These are phyloP conservation scores for Aspergillus brunneoviolaceus DNA, from an alignment of 2,329 filamentous ascomycete genomes.

Conservation along the genomic window DNA sequence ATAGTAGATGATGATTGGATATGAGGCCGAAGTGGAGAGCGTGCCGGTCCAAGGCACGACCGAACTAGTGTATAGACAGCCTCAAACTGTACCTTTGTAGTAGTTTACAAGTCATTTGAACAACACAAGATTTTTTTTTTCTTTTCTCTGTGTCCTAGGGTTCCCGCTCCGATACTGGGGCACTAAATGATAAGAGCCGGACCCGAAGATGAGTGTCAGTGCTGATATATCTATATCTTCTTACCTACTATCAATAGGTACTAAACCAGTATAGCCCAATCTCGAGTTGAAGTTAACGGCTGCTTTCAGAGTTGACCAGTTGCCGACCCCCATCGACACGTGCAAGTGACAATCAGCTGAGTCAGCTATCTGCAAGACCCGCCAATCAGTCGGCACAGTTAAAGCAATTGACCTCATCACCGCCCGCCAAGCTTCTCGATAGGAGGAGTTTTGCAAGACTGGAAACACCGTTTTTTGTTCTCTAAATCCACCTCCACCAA, in stretches of 20 bases:
- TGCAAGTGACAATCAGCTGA: background rate
- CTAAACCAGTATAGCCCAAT: too few relatives aligned
- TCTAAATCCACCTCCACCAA: background rate
- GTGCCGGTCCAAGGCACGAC: background rate
- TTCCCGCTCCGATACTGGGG: background rate
- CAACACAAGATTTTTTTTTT: background rate
- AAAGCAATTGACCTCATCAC: background rate
- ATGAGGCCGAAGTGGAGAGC: background rate
- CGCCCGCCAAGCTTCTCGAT: conserved; percentile 8
- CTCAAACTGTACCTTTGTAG: background rate
- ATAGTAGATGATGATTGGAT: background rate
- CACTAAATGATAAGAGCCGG: too few relatives aligned
- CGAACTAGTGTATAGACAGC: background rate
- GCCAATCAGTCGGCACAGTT: background rate
- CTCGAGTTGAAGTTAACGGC: too few relatives aligned
- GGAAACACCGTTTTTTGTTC: background rate
- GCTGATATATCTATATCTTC: background rate
- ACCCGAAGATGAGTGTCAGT: background rate
- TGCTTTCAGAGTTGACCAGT: too few relatives aligned
- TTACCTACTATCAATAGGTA: too few relatives aligned
- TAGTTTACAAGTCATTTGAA: background rate
- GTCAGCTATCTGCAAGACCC: background rate
- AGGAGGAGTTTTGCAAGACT: conserved; percentile 1
- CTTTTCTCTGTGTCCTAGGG: background rate
- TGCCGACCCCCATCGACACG: background rate